Percentiles rank a stretch among this genome's conserved stretches.
Conservation (phyloP, 2,329 filamentous ascomycete species). For the Fusarium graminum region DNA sequence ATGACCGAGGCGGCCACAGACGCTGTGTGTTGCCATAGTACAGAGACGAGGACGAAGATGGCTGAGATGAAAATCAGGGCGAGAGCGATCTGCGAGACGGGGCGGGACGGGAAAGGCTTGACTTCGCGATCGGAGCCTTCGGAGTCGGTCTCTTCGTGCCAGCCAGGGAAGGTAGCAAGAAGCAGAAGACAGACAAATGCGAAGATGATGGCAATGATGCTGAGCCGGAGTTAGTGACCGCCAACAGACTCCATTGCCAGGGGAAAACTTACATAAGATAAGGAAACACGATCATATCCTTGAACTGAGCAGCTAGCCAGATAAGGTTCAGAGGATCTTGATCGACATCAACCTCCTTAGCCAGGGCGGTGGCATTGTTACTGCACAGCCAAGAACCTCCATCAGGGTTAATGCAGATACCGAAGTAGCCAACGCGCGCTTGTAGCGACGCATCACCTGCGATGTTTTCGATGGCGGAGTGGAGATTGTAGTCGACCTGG, state of each 20-base stretch:
- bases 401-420: constrained; percentile 94
- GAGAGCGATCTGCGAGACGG: constrained; percentile 91
- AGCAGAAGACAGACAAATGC: constrained; percentile 96
- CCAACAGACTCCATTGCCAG: not conserved
- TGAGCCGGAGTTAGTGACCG: constrained; percentile 53
- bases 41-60: constrained; percentile 79
- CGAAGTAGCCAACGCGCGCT: constrained; percentile 96
- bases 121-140: constrained; percentile 88
- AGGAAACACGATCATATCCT: constrained; percentile 98
- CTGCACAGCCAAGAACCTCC: constrained; percentile 93
- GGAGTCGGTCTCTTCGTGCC: constrained; percentile 90
- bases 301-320: constrained; percentile 97
- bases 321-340: constrained; percentile 97
- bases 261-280: constrained; percentile 83
- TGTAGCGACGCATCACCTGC: constrained; percentile 86
- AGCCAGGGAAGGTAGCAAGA: constrained; percentile 95
- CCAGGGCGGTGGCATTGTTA: constrained; percentile 94
- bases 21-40: constrained; percentile 93
- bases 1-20: constrained; percentile 95
- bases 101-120: constrained; percentile 91
- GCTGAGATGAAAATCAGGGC: constrained; percentile 88
- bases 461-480: constrained; percentile 88
- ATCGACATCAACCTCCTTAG: constrained; percentile 88
- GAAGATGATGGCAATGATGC: constrained; percentile 97
- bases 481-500: constrained; percentile 91